Conservation (phyloP, 306 rosid species). For the Aeschynomene evenia region DNA sequence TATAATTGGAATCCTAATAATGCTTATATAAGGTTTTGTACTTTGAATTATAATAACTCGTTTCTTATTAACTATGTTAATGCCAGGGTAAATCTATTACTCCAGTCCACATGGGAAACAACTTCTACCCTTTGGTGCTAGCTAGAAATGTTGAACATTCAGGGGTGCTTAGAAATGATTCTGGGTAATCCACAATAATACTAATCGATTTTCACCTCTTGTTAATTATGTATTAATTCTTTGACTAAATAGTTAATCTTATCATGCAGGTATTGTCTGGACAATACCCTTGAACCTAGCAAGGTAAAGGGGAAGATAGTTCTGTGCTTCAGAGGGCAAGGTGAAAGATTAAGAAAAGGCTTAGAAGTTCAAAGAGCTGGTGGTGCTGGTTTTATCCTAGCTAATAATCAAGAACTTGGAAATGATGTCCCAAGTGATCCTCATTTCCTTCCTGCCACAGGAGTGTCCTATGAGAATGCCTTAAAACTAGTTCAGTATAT, state of each 20-base stretch:
- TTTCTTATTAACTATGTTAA: neutral
- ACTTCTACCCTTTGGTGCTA: slow-evolving; percentile 53
- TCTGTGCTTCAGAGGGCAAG: slow-evolving; percentile 71
- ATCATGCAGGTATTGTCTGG: slow-evolving; percentile 64
- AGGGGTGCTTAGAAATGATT: slow-evolving; percentile 24
- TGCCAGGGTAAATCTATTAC: slow-evolving; percentile 78
- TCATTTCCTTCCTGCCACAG: slow-evolving; percentile 75
- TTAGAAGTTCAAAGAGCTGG: slow-evolving; percentile 73
- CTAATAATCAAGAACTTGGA: slow-evolving; percentile 50
- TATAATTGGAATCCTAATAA: too few species aligned
- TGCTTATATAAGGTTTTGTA: too few species aligned
- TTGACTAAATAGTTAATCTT: neutral
- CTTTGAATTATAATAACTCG: too few species aligned
- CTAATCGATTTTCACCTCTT: neutral
- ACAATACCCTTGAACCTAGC: slow-evolving; percentile 55
- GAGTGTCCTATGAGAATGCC: slow-evolving; percentile 47
- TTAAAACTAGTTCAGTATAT: slow-evolving; percentile 50
- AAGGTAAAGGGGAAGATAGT: slow-evolving; percentile 77
- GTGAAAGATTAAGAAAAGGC: slow-evolving; percentile 56
- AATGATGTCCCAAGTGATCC: slow-evolving; percentile 56
- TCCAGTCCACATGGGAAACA: slow-evolving; percentile 48
- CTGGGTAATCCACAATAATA: slow-evolving; percentile 41
- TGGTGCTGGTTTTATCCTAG: slow-evolving; percentile 66
- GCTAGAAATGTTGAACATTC: slow-evolving; percentile 54
- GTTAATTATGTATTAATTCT: neutral